Base-by-base conservation (phyloP, 75 land plant species). In the Larix kaempferi region DNA sequence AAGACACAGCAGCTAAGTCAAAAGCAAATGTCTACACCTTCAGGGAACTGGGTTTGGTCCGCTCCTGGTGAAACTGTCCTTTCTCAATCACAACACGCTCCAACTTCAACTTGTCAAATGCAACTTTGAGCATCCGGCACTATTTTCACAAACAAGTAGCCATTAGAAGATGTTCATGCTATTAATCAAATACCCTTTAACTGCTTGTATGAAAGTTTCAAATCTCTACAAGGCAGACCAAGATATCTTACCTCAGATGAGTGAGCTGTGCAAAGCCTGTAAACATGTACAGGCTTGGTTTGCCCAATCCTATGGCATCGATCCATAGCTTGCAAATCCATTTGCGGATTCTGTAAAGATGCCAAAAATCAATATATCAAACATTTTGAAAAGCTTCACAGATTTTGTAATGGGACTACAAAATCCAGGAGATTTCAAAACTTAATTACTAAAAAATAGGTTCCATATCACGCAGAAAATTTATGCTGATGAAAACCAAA, bases 261-360 rank as follows among this genome's bases (percentile, higher is more conserved):
- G 62, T 75, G 81, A 41, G 86, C 72, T 16, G 86, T 85, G 37
- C 77, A 80, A 41, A 85, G 86, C 29, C 86, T 59, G 56, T 85
- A 85, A 14, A 85, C 86, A 75, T 85, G 86, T 3, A 85, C 86
- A 26, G 86, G 86, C 19, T 75, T 73, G 55, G 85, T 85, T 78
- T 85, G 86, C 19, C 86, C 86, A 83, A 85, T 85, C 26, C 86
- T 79, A 69, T 85, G 86, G 69, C 86, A 85, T 55, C 86, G 86
- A 84, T 85, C 86, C 86, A 85, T 85, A n/a, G 86, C 86, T 75
- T 85, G 86, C 62, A 85, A 73, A 74, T 85, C 86, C 86, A 85
- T 85, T 54, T 85, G 86, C 73, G 86, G 86, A 75, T 85, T 85
- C 86, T 85, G 86, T 11, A 69, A 69, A 69, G 17, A 67, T 54